A percentile compares a stretch with the other conserved stretches of the same genome.
Evolutionary conservation across 31 red algal genomes (phyloP).

Genomic region (Odonthalia washingtoniensis): DNA sequence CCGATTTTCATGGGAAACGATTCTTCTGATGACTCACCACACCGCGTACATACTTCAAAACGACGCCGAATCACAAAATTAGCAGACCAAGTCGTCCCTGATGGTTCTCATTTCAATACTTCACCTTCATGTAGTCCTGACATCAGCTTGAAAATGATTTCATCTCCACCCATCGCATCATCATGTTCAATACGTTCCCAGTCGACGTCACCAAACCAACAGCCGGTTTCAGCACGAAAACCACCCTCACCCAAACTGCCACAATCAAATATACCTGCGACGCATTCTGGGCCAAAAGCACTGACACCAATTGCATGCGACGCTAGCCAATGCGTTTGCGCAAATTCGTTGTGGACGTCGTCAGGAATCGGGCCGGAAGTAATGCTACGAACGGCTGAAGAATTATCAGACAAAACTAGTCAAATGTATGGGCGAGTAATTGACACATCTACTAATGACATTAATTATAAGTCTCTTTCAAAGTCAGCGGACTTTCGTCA

Average conservation of each 20-base stretch:
- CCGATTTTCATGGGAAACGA: no score
- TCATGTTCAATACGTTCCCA: not conserved
- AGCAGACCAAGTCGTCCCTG: no score
- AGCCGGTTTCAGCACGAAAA: not conserved
- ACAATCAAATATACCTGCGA: not conserved
- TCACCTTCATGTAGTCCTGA: no score
- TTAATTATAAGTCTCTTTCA: constrained; percentile 45
- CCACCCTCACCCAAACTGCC: not conserved
- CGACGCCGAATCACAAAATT: no score
- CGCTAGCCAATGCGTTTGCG: constrained; percentile 32
- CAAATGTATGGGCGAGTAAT: constrained; percentile 53
- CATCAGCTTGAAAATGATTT: not conserved
- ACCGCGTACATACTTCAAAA: no score
- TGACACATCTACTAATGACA: constrained; percentile 34
- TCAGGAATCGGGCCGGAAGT: constrained; percentile 47
- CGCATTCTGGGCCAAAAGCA: not conserved
- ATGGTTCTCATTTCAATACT: no score
- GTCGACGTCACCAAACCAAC: not conserved
- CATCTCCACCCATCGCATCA: not conserved
- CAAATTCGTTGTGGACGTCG: constrained; percentile 32
- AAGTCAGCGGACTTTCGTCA: constrained; percentile 49
- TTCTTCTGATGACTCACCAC: no score
- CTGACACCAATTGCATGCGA: not conserved
- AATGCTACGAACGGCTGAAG: constrained; percentile 58
- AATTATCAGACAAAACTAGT: constrained; percentile 44